These are phyloP conservation scores for Malassezia yamatoensis DNA, from an alignment of 1,284 basidiomycete genomes.

Conservation along the genomic window DNA sequence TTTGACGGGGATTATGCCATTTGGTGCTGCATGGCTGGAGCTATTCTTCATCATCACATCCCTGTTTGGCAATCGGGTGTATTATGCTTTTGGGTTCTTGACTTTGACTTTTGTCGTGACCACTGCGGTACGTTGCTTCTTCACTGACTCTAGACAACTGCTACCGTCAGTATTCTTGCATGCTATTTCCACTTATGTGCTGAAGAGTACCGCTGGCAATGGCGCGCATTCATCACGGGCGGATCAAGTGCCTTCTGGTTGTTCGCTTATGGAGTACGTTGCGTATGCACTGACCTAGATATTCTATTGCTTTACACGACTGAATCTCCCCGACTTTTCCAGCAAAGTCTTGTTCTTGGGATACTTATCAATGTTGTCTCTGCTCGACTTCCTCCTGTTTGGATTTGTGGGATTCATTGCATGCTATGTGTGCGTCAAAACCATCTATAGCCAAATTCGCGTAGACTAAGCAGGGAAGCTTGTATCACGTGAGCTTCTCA, in stretches of 20 bases:
- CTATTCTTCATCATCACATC: constrained; percentile 86
- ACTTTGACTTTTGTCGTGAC: constrained; percentile 78
- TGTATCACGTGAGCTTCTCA: constrained; percentile 4
- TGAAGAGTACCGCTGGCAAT: constrained; percentile 97
- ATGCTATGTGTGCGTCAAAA: constrained; percentile 27
- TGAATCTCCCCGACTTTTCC: constrained; percentile 71
- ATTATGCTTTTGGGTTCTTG: constrained; percentile 61
- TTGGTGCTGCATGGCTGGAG: constrained; percentile 92
- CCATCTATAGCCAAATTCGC: constrained; percentile 36
- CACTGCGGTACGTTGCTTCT: constrained; percentile 67
- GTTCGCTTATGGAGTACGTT: constrained; percentile 57
- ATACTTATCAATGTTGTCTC: constrained; percentile 71
- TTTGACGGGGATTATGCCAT: constrained; percentile 81
- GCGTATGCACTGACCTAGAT: constrained; percentile 48
- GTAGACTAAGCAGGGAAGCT: constrained; percentile 23
- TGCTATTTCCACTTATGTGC: constrained; percentile 77
- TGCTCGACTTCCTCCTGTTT: constrained; percentile 78
- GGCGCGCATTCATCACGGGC: constrained; percentile 87
- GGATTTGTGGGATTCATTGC: constrained; percentile 48
- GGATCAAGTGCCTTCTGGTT: constrained; percentile 91
- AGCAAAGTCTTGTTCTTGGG: constrained; percentile 81
- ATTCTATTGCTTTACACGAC: constrained; percentile 77
- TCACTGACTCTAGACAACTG: constrained; percentile 24
- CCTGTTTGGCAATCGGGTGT: constrained; percentile 78
- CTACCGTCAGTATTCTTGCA: constrained; percentile 38